Evolutionary conservation across 108 stramenopile genomes (phyloP).

Genomic region (Epithemia pelagica): DNA sequence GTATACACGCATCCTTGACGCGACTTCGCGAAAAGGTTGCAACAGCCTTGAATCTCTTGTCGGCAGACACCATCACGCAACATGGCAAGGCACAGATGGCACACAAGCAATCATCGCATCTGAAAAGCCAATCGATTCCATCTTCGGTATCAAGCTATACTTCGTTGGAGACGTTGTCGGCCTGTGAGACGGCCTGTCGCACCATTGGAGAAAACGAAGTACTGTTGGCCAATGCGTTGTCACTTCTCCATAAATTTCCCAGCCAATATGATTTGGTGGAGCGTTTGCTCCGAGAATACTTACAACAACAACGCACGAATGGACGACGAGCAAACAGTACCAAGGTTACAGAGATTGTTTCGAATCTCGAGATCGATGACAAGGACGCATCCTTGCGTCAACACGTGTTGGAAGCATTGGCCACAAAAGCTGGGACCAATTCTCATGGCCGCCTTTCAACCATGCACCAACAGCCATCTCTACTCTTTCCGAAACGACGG

Average conservation of each 20-base stretch:
- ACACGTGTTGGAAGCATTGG: neutral
- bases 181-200: constrained; percentile 77
- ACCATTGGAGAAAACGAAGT: constrained; percentile 61
- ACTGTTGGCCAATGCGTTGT: constrained; percentile 53
- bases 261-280: constrained; percentile 55
- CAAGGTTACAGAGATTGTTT: neutral
- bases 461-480: too few species aligned
- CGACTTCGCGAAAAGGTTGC: constrained; percentile 41
- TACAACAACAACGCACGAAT: neutral
- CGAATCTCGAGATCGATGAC: neutral
- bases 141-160: constrained; percentile 16
- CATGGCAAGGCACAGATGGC: neutral
- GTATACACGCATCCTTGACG: constrained; percentile 33
- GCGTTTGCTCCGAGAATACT: constrained; percentile 25
- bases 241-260: constrained; percentile 62
- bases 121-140: constrained; percentile 1
- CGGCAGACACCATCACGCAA: constrained; percentile 40
- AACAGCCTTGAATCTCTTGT: constrained; percentile 51
- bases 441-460: too few species aligned
- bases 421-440: too few species aligned
- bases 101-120: neutral
- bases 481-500: too few species aligned
- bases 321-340: neutral
- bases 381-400: neutral
- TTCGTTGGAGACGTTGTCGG: constrained; percentile 46